phyloP scores from a whole-genome alignment of 805 yeast genomes.

The Yamadazyma kitorensis region DNA sequence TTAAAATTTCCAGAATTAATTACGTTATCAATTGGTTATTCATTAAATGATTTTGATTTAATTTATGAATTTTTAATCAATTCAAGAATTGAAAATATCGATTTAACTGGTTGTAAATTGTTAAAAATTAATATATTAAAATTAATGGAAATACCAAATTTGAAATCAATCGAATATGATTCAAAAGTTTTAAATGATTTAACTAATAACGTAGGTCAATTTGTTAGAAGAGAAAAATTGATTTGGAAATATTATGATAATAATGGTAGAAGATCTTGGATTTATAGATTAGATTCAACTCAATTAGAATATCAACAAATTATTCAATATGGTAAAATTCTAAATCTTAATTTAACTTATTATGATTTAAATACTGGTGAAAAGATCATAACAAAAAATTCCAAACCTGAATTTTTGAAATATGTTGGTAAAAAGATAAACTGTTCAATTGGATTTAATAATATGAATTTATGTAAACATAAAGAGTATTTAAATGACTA shows the following conservation, averaged over 20 bases:
- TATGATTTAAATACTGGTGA: conserved; percentile 66
- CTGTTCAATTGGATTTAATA: conserved; percentile 52
- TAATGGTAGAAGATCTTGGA: conserved; percentile 81
- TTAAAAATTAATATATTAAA: conserved; percentile 51
- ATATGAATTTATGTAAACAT: conserved; percentile 32
- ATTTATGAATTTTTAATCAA: conserved; percentile 32
- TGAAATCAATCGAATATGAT: conserved; percentile 66
- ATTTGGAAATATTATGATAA: conserved; percentile 54
- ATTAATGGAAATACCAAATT: conserved; percentile 28
- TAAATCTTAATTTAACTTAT: conserved; percentile 43
- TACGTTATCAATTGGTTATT: conserved; percentile 42
- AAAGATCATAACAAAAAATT: conserved; percentile 46
- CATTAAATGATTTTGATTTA: conserved; percentile 35
- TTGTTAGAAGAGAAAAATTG: conserved; percentile 26
- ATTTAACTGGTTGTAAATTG: conserved; percentile 61
- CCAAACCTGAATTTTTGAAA: conserved; percentile 49
- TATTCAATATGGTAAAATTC: conserved; percentile 10
- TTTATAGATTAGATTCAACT: conserved; percentile 45
- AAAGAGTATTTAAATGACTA: conserved; percentile 27
- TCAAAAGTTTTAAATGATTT: conserved; percentile 52
- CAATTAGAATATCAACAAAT: conserved; percentile 33
- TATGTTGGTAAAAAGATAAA: conserved; percentile 54
- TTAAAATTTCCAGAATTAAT: conserved; percentile 38
- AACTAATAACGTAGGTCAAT: conserved; percentile 37
- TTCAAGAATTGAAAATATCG: conserved; percentile 50